Base-by-base conservation (phyloP, 768 basidiomycete genomes). In the Lactarius vividus region DNA sequence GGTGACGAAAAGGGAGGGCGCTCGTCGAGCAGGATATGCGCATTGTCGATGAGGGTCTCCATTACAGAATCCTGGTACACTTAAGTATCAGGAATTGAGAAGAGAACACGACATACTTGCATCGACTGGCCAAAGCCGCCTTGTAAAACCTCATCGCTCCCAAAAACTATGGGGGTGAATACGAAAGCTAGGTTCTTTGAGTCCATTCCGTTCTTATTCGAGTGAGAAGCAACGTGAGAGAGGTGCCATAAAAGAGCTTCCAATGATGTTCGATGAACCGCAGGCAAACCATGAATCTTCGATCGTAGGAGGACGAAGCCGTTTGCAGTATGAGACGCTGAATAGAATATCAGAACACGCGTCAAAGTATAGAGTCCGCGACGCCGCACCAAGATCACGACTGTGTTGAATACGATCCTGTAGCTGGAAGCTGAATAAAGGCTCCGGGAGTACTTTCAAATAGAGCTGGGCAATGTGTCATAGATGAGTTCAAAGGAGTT, bases 151-250 rank as follows among this genome's bases (percentile, higher is more conserved):
- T 96, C 92, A 68, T 97, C 94, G 74, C 95, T 92, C 5, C 94
- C 94, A 70, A 97, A 95, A 54, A 97, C 85, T 28, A 94, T 91
- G 11, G 87, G 81, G 23, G 90, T 89, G 77, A 96, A 96, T 3
- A 95, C 88, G 55, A 96, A 94, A 3, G 94, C 92, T 26, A 97
- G 79, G 73, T 96, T 97, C 80, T 89, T 94, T 4, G 88, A 80
- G 71, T 94, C 95, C 95, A 97, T 97, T 77, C 95, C 95, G 73
- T 96, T 97, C 73, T 84, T 87, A 33, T 88, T 85, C n/a, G 81
- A 80, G 39, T 80, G 80, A 5, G 86, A 78, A 2, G 86, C 83
- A 15, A 97, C 87, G 18, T 88, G 83, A 3, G 88, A 79, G 20
- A 97, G 83, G 74, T 96, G 95, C 69, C 96, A 94, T 26, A 96